phyloP scores from a whole-genome alignment of 768 basidiomycete species.

The Rubroboletus pulcherrimus region DNA sequence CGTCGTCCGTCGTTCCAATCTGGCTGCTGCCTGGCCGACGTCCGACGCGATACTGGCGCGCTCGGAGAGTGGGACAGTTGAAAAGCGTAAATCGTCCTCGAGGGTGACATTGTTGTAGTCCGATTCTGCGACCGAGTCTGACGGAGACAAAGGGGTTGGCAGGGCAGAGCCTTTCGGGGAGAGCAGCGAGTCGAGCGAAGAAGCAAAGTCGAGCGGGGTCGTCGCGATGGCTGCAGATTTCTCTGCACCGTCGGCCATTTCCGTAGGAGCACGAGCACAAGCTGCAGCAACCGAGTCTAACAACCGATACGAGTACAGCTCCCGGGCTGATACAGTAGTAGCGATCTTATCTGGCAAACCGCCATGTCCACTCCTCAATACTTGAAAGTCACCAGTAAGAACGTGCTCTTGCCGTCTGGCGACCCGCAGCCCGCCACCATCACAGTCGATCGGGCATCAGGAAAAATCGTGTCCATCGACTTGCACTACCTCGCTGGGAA shows the following conservation, averaged over 20 bases:
- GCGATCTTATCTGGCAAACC: neutral
- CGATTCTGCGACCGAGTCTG: constrained; percentile 49
- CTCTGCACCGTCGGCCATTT: constrained; percentile 19
- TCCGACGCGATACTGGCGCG: constrained; percentile 34
- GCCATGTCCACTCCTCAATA: constrained; percentile 12
- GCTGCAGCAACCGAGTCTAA: neutral
- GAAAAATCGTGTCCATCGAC: constrained; percentile 56
- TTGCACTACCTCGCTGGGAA: constrained; percentile 31
- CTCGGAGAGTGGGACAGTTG: constrained; percentile 44
- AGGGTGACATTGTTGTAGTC: constrained; percentile 61
- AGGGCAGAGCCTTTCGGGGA: constrained; percentile 42
- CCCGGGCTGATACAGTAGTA: too few species aligned
- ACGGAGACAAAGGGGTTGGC: constrained; percentile 22
- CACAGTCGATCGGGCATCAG: constrained; percentile 50
- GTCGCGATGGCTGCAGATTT: constrained; percentile 9
- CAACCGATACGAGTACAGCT: too few species aligned
- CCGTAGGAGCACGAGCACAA: neutral
- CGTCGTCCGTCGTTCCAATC: constrained; percentile 29
- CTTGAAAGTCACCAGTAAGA: constrained; percentile 49
- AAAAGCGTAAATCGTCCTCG: constrained; percentile 48
- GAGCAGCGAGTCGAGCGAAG: constrained; percentile 45
- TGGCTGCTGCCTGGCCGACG: constrained; percentile 18
- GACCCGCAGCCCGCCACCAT: constrained; percentile 63
- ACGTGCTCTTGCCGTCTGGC: constrained; percentile 52
- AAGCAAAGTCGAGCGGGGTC: constrained; percentile 12